A percentile compares a stretch with the other conserved stretches of the same genome.
Conservation (phyloP, 1,284 basidiomycete genomes). For the Tetrapyrgos nigripes region DNA sequence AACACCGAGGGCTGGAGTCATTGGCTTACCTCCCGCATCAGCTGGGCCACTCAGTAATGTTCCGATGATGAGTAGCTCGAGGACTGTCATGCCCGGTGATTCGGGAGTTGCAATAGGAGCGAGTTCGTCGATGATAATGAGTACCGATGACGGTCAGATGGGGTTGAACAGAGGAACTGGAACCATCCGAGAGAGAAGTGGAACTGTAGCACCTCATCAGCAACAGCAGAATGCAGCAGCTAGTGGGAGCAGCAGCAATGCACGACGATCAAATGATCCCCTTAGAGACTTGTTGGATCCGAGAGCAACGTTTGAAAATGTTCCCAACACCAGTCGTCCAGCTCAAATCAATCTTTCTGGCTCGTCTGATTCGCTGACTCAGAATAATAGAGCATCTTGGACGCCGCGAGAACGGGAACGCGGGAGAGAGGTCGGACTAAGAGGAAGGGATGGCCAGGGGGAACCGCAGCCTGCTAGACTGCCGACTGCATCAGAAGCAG, state of each 20-base stretch:
- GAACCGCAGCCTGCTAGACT: too few species aligned
- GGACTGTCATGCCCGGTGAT: not conserved
- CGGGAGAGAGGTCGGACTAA: too few species aligned
- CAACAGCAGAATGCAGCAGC: not conserved
- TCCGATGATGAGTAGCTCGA: conserved; percentile 25
- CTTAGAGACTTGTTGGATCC: not conserved
- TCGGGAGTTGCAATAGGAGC: not conserved
- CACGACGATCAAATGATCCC: not conserved
- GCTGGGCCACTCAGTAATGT: conserved; percentile 22
- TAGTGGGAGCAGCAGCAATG: not conserved
- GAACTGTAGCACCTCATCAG: not conserved
- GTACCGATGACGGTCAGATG: not conserved
- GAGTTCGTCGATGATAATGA: not conserved
- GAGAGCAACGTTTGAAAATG: not conserved
- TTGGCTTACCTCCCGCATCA: conserved; percentile 24
- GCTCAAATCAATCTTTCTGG: not conserved
- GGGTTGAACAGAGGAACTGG: conserved; percentile 17
- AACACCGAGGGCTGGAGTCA: conserved; percentile 42
- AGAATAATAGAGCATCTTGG: too few species aligned
- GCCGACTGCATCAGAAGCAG: too few species aligned
- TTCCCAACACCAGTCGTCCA: too few species aligned
- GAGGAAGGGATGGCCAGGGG: too few species aligned
- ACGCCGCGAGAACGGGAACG: too few species aligned
- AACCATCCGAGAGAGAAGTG: conserved; percentile 28
- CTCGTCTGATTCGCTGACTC: not conserved